Conservation (phyloP, 495 filamentous ascomycete species). For the Cercophora scortea region DNA sequence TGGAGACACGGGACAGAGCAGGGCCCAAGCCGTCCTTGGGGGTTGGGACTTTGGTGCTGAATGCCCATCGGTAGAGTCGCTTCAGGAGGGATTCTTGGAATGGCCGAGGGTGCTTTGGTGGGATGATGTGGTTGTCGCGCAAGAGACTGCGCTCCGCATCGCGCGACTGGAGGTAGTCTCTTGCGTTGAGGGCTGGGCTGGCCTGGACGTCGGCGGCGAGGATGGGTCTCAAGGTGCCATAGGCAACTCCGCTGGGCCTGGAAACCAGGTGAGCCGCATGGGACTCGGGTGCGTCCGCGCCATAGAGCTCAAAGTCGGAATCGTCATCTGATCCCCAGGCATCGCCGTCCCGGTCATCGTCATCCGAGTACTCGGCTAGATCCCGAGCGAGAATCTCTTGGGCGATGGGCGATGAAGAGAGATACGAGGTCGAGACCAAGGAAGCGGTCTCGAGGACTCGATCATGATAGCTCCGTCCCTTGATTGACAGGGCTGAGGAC, state of each 20-base stretch:
- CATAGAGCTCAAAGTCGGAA: slow-evolving; percentile 26
- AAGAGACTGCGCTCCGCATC: slow-evolving; percentile 68
- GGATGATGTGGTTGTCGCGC: slow-evolving; percentile 67
- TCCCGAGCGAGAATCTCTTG: slow-evolving; percentile 63
- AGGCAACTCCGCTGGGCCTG: slow-evolving; percentile 57
- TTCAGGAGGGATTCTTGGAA: slow-evolving; percentile 8
- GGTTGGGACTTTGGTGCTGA: slow-evolving; percentile 45
- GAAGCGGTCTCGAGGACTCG: background rate
- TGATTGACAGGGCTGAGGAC: background rate
- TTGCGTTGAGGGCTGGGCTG: slow-evolving; percentile 48
- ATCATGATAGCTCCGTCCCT: background rate
- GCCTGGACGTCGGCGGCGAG: slow-evolving; percentile 37
- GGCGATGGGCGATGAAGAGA: slow-evolving; percentile 45
- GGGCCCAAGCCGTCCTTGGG: slow-evolving; percentile 52
- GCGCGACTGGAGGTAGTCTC: slow-evolving; percentile 43
- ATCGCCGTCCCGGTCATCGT: slow-evolving; percentile 17
- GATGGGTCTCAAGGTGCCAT: slow-evolving; percentile 44
- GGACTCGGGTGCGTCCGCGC: background rate
- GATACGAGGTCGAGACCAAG: slow-evolving; percentile 24
- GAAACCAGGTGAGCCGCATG: slow-evolving; percentile 50
- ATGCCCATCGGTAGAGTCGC: slow-evolving; percentile 31
- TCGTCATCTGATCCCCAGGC: background rate
- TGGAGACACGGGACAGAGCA: slow-evolving; percentile 2
- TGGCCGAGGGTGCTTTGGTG: slow-evolving; percentile 47
- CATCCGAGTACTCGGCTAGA: slow-evolving; percentile 39